These are phyloP conservation scores for Wallacemonas sp. DNA, from an alignment of 208 protist species.

Conservation along the genomic window DNA sequence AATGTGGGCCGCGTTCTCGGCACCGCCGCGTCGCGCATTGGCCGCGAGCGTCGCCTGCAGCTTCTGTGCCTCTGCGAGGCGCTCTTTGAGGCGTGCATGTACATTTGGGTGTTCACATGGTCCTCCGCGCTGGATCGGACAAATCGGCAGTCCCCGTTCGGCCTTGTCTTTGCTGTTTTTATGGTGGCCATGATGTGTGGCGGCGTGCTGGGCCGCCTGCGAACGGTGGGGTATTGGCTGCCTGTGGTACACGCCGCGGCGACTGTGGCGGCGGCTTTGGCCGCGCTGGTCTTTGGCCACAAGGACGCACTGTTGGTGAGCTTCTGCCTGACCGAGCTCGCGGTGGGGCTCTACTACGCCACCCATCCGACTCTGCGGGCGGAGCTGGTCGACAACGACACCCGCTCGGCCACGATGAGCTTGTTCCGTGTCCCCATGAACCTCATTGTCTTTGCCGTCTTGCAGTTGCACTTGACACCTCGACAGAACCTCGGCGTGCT, in stretches of 20 bases:
- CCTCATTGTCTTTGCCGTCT: slow-evolving; percentile 22
- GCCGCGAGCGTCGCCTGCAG: slow-evolving; percentile 27
- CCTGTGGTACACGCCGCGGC: slow-evolving; percentile 7
- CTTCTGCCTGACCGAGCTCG: slow-evolving; percentile 25
- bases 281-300: slow-evolving; percentile 17
- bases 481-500: slow-evolving; percentile 11
- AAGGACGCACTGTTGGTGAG: slow-evolving; percentile 16
- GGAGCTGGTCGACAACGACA: slow-evolving; percentile 15
- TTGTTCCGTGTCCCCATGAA: slow-evolving; percentile 43
- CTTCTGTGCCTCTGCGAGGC: slow-evolving; percentile 63
- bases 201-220: slow-evolving; percentile 15
- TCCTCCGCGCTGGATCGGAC: slow-evolving; percentile 49
- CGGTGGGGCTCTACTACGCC: slow-evolving; percentile 27
- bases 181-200: slow-evolving; percentile 50
- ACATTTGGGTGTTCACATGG: slow-evolving; percentile 91
- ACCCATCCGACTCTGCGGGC: slow-evolving; percentile 28
- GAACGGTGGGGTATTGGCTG: slow-evolving; percentile 8
- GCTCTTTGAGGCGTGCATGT: slow-evolving; percentile 87
- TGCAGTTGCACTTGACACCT: slow-evolving; percentile 17
- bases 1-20: not conserved
- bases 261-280: not conserved
- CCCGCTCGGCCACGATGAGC: slow-evolving; percentile 28
- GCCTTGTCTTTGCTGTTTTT: slow-evolving; percentile 83
- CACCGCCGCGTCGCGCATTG: slow-evolving; percentile 22
- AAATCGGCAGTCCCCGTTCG: slow-evolving; percentile 48